Percentiles rank a stretch among this genome's conserved stretches.
These are phyloP conservation scores for Ophiostoma perfectum DNA, from an alignment of 2,329 filamentous ascomycete species.

Conservation along the genomic window DNA sequence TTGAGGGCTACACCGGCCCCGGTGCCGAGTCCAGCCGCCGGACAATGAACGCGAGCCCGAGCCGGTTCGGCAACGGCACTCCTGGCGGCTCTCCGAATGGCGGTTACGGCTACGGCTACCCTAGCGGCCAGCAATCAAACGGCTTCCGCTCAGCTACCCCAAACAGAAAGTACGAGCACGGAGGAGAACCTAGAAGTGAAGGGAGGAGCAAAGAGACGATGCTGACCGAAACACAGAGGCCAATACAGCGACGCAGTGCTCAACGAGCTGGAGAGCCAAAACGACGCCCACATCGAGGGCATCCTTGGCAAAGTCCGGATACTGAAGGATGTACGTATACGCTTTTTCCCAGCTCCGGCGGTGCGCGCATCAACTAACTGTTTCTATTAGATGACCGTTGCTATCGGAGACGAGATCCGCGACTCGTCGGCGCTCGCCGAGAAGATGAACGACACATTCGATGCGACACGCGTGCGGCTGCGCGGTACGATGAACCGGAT, in stretches of 20 bases:
- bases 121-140: slow-evolving; percentile 34
- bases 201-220: too few relatives aligned
- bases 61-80: slow-evolving; percentile 32
- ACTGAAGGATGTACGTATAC: slow-evolving; percentile 69
- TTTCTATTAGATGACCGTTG: slow-evolving; percentile 66
- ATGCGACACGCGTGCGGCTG: slow-evolving; percentile 72
- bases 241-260: slow-evolving; percentile 91
- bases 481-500: slow-evolving; percentile 95
- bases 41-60: slow-evolving; percentile 43
- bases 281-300: slow-evolving; percentile 83
- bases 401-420: slow-evolving; percentile 93
- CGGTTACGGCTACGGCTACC: slow-evolving; percentile 52
- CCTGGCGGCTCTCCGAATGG: slow-evolving; percentile 22
- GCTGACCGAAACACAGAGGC: slow-evolving; percentile 40
- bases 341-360: neutral
- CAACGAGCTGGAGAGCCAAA: slow-evolving; percentile 91
- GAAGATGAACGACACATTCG: slow-evolving; percentile 94
- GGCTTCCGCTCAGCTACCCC: slow-evolving; percentile 65
- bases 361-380: too few relatives aligned
- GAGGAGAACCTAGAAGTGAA: too few relatives aligned
- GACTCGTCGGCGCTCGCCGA: slow-evolving; percentile 83
- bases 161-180: slow-evolving; percentile 46
- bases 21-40: slow-evolving; percentile 41
- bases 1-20: slow-evolving; percentile 64
- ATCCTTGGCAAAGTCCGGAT: slow-evolving; percentile 84